A percentile compares a stretch with the other conserved stretches of the same genome.
Conservation (phyloP, 2,329 filamentous ascomycete species). For the Fragosphaeria purpurea region DNA sequence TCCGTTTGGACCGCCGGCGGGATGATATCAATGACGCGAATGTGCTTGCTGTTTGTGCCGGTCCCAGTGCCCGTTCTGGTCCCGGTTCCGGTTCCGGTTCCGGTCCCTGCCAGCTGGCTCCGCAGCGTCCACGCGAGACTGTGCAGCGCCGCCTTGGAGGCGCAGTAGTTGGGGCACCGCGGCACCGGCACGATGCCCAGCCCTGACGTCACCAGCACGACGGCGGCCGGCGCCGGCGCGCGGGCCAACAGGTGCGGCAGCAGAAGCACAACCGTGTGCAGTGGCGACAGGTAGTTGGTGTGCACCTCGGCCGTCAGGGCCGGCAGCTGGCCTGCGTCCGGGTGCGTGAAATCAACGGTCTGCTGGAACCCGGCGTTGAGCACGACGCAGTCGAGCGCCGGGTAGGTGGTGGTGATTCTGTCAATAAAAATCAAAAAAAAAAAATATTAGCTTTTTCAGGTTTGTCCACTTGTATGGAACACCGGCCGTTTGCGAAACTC, state of each 20-base stretch:
- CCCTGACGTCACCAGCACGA: conserved; percentile 16
- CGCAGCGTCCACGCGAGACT: conserved; percentile 19
- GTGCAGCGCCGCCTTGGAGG: conserved; percentile 43
- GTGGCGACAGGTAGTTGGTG: conserved; percentile 14
- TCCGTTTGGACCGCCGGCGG: conserved; percentile 39
- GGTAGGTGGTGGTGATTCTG: conserved; percentile 28
- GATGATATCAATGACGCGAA: conserved; percentile 37
- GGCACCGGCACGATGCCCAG: conserved; percentile 37
- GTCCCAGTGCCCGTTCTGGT: too few relatives aligned
- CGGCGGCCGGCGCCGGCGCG: conserved; percentile 18
- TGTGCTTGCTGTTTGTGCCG: conserved; percentile 9
- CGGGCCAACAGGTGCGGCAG: conserved; percentile 23
- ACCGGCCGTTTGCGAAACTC: neutral
- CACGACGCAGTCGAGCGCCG: conserved; percentile 44
- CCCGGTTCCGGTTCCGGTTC: conserved; percentile 1
- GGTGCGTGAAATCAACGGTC: conserved; percentile 34
- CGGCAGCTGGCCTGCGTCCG: conserved; percentile 24
- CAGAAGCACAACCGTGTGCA: conserved; percentile 15
- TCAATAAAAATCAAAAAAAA: too few relatives aligned
- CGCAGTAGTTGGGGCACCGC: conserved; percentile 40
- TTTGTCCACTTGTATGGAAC: too few relatives aligned
- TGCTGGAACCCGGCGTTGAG: conserved; percentile 48
- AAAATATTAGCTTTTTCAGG: too few relatives aligned
- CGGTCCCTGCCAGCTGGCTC: conserved; percentile 26
- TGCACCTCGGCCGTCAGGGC: conserved; percentile 19